Evolutionary conservation across 2,329 filamentous ascomycete genomes (phyloP).

Genomic region (Blumeria graminis): DNA sequence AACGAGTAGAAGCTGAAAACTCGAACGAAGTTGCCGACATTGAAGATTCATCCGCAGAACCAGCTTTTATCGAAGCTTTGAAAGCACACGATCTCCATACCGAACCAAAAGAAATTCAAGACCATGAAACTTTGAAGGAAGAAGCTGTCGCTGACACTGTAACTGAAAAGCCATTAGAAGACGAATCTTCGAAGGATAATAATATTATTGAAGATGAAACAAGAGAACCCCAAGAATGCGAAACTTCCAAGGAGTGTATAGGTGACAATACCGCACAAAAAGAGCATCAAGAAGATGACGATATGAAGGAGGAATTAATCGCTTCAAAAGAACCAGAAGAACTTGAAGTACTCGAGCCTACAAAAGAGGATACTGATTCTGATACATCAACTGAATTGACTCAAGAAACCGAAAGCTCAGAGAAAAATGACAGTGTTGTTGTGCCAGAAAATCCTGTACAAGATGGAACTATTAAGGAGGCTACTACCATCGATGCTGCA

Average conservation of each 20-base stretch:
- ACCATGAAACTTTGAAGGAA: background rate
- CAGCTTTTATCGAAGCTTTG: no score
- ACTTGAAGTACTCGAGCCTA: background rate
- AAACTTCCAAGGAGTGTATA: slow-evolving; percentile 1
- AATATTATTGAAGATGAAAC: background rate
- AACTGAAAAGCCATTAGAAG: background rate
- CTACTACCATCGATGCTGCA: background rate
- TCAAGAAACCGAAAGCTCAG: background rate
- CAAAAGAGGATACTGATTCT: background rate
- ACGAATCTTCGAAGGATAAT: background rate
- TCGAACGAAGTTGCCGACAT: no score
- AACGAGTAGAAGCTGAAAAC: no score
- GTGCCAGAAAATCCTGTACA: slow-evolving; percentile 2
- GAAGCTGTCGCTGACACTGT: background rate
- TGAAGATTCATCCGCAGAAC: no score
- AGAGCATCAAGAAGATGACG: background rate
- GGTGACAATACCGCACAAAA: background rate
- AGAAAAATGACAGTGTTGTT: background rate
- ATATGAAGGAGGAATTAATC: background rate
- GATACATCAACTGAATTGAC: background rate
- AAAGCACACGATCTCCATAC: no score
- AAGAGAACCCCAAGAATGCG: background rate
- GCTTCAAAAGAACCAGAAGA: background rate
- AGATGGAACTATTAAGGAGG: background rate
- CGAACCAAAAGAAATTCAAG: background rate